Evolutionary conservation across 306 rosid genomes (phyloP), one percentile per base, ranked within the genome.

Genomic region (Purshia tridentata): DNA sequence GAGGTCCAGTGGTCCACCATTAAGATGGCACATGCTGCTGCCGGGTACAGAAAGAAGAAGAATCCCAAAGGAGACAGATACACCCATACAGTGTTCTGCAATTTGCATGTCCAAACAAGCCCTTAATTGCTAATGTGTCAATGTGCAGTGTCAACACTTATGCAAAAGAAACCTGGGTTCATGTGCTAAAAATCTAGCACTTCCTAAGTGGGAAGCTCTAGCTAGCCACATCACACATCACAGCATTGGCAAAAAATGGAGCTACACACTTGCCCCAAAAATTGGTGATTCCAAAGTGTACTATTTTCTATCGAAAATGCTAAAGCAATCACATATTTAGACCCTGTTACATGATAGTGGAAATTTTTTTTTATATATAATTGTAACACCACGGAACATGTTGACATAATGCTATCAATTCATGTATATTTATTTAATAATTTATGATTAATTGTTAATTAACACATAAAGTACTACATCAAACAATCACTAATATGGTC

Each of bases 1-100:
- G 54, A 90, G 88, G 89, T 81, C 90, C 89, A 87, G 35, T 29
- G 35, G 66, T 16, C 46, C 46, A 61, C 86, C 77, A 84, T 85
- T 79, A 80, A 77, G 67, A 65, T 6, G 59, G 82, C 90, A 88
- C 89, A 86, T 91, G 97, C 85, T 69, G 44, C 48, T 81, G 91
- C 86, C 69, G 15, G 78, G 78, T 62, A 11, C 5, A 8, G 73
- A 57, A 39, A 78, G 76, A 45, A 62, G 48, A 16, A 14, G 42
- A 74, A 45, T 42, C 53, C 63, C 42, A 22, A 14, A 8, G 8
- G 47, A 44, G 78, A 76, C 81, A 23, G 45, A 63, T 70, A 56
- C 70, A 65, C 70, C 74, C 84, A 29, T 76, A 0, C 66, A 39
- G 15, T 14, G 57, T 55, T 9, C 2, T 67, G 72, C 58, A 14